A percentile compares a stretch with the other conserved stretches of the same genome.
Evolutionary conservation across 1,139 yeast species (phyloP).

Genomic region (Hansenula lynferdii): DNA sequence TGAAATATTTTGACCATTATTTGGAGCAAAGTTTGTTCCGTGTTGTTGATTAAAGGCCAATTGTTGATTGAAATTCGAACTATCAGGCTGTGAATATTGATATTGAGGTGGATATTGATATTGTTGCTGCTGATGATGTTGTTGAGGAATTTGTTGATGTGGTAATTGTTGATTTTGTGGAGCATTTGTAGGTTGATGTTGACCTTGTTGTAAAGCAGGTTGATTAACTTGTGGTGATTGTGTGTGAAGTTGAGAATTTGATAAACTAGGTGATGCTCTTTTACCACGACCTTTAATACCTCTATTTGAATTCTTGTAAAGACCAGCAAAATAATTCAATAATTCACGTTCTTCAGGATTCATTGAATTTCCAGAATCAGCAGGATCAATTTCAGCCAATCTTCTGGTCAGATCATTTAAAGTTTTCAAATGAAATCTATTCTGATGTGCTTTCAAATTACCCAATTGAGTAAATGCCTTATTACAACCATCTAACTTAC

Average conservation of each 20-base stretch:
- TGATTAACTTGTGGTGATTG: constrained; percentile 2
- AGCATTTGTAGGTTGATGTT: constrained; percentile 2
- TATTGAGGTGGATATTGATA: constrained; percentile 1
- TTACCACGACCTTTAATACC: constrained; percentile 92
- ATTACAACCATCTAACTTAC: constrained; percentile 77
- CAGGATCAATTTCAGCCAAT: constrained; percentile 51
- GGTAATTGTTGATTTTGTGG: not conserved
- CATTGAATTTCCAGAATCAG: constrained; percentile 33
- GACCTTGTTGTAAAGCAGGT: not conserved
- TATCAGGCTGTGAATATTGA: not conserved
- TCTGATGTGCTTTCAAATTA: constrained; percentile 90
- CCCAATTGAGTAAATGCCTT: constrained; percentile 90
- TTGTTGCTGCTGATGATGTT: constrained; percentile 1
- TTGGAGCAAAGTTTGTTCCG: not conserved
- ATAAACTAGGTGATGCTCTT: constrained; percentile 22
- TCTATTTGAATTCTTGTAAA: constrained; percentile 83
- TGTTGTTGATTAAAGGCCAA: constrained; percentile 1
- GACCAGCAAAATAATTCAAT: constrained; percentile 68
- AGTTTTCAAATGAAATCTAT: constrained; percentile 75
- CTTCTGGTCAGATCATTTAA: constrained; percentile 57
- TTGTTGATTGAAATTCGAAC: not conserved
- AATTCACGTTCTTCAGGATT: constrained; percentile 65
- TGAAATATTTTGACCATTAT: constrained; percentile 6
- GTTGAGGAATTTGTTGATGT: constrained; percentile 1
- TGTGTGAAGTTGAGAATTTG: not conserved